These are phyloP conservation scores for Aspergillus chevalieri DNA, from an alignment of 2,329 filamentous ascomycete genomes.

Conservation along the genomic window DNA sequence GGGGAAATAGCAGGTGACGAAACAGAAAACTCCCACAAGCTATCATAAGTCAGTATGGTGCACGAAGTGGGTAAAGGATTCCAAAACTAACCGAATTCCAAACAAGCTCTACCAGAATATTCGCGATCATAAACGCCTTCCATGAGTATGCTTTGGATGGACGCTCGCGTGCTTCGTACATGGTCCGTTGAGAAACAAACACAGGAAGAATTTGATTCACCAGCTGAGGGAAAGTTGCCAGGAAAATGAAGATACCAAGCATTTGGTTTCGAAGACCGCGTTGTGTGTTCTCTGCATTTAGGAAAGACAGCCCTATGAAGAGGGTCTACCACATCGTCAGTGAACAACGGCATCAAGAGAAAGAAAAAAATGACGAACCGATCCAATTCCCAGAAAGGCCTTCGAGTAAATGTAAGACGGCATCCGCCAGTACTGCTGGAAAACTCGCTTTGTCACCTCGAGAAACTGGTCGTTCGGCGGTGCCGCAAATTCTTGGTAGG, in stretches of 20 bases:
- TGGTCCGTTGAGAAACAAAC: constrained; percentile 52
- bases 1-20: constrained; percentile 63
- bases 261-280: constrained; percentile 86
- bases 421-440: constrained; percentile 88
- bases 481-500: constrained; percentile 74
- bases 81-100: constrained; percentile 44
- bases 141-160: constrained; percentile 69
- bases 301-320: constrained; percentile 82
- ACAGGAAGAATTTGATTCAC: constrained; percentile 53
- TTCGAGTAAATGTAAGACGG: constrained; percentile 88
- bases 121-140: constrained; percentile 65
- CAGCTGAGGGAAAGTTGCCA: constrained; percentile 66
- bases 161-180: constrained; percentile 56
- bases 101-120: constrained; percentile 66
- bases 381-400: constrained; percentile 57
- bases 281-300: constrained; percentile 63
- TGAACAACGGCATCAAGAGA: no score
- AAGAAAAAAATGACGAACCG: constrained; percentile 19
- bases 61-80: no score
- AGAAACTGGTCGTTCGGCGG: constrained; percentile 62
- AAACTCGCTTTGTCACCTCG: constrained; percentile 68
- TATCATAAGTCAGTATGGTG: no score
- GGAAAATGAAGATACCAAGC: constrained; percentile 81
- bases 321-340: constrained; percentile 38
- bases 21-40: constrained; percentile 58